phyloP scores from a whole-genome alignment of 2,329 filamentous ascomycete genomes.

The Penicillium sumatraense region DNA sequence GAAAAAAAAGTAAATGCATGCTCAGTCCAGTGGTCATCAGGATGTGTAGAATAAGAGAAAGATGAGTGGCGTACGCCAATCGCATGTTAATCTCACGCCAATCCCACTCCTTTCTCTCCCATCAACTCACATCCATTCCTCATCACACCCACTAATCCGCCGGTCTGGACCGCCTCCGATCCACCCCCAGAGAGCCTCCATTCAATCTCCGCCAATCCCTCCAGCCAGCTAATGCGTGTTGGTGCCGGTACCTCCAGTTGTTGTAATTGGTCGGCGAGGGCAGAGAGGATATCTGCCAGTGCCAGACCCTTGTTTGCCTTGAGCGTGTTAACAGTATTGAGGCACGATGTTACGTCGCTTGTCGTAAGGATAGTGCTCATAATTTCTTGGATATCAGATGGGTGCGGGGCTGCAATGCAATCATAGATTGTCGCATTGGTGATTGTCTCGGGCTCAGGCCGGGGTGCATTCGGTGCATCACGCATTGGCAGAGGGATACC shows the following conservation, averaged over 20 bases:
- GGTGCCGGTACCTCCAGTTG: conserved; percentile 83
- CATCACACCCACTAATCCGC: conserved; percentile 87
- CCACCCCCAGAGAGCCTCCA: conserved; percentile 87
- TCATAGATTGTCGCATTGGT: conserved; percentile 93
- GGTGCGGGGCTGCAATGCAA: conserved; percentile 94
- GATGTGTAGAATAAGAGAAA: too few relatives aligned
- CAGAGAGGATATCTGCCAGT: conserved; percentile 89
- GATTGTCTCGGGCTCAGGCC: conserved; percentile 77
- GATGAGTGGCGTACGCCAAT: too few relatives aligned
- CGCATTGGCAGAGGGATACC: conserved; percentile 70
- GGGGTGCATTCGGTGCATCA: conserved; percentile 61
- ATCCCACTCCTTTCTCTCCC: conserved; percentile 42
- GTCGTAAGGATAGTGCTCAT: conserved; percentile 81
- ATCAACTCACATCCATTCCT: conserved; percentile 82
- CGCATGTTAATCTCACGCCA: conserved; percentile 20
- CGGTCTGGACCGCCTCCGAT: conserved; percentile 86
- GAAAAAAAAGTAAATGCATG: neutral
- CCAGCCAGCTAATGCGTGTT: conserved; percentile 88
- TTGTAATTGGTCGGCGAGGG: conserved; percentile 79
- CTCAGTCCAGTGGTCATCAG: neutral
- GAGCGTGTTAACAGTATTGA: conserved; percentile 84
- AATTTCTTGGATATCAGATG: conserved; percentile 83
- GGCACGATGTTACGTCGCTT: conserved; percentile 84
- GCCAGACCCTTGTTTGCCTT: conserved; percentile 86
- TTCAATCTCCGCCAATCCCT: conserved; percentile 90